A percentile compares a stretch with the other conserved stretches of the same genome.
Evolutionary conservation across 306 rosid species (phyloP).

Genomic region (Dalbergia oliveri): DNA sequence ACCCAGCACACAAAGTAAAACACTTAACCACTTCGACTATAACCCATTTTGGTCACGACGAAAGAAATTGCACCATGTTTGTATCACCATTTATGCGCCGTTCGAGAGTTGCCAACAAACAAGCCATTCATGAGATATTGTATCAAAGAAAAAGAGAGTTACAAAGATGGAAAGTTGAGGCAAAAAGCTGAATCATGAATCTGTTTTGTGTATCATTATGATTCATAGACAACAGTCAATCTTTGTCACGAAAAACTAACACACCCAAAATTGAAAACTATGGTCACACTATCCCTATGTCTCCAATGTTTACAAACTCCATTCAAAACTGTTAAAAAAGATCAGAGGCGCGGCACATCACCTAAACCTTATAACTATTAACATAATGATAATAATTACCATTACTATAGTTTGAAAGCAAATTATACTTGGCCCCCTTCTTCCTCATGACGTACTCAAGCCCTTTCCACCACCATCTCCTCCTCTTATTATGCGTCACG

Average conservation of each 20-base stretch:
- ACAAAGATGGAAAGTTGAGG: not conserved
- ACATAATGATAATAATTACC: conserved; percentile 57
- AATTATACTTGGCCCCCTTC: conserved; percentile 42
- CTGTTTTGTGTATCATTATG: not conserved
- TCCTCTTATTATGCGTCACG: conserved; percentile 49
- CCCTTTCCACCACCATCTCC: conserved; percentile 63
- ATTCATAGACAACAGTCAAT: conserved; percentile 32
- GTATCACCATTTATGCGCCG: too few species aligned
- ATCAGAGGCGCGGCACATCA: not conserved
- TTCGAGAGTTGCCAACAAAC: too few species aligned
- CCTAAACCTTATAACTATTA: conserved; percentile 30
- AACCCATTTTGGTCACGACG: too few species aligned
- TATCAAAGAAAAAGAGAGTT: too few species aligned
- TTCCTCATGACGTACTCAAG: conserved; percentile 48
- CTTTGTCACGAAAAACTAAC: not conserved
- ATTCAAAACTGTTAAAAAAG: not conserved
- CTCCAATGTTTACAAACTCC: conserved; percentile 16
- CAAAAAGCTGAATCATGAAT: not conserved
- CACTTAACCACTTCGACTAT: too few species aligned
- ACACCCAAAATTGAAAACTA: conserved; percentile 49
- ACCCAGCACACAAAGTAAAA: too few species aligned
- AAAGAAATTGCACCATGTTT: too few species aligned
- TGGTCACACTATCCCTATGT: conserved; percentile 9
- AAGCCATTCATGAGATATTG: too few species aligned
- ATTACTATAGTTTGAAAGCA: conserved; percentile 45